Evolutionary conservation across 2,329 filamentous ascomycete genomes (phyloP), one percentile per base, ranked within the genome.

Genomic region (Hypoxylon sp.): DNA sequence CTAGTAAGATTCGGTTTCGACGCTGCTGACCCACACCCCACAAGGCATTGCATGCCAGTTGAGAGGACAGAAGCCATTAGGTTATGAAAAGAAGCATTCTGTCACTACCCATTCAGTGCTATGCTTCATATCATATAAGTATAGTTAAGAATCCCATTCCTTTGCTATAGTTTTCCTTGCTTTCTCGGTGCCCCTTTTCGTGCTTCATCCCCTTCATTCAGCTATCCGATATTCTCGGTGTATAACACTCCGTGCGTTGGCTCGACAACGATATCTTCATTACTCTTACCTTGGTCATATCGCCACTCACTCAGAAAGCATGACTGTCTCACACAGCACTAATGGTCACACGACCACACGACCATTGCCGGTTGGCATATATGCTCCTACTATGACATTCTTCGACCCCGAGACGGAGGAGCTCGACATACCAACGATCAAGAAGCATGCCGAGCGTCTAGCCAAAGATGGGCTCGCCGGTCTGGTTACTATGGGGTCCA

Each of bases 361-460:
- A 51, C 79, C 86, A 58, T 82, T 95, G 46, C 87, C 88, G 32
- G 87, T 87, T 66, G 90, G 90, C 69, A 91, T 94, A 69, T 95
- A 94, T 72, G 89, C 89, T 53, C 91, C 91, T 17, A 93, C 89
- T 54, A 90, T 94, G 86, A 95, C 90, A 65, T 95, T 96, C 72
- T 96, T 96, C 77, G 78, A 93, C 73, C 80, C 87, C 5, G 81
- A 87, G 59, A 94, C 89, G 34, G 91, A 96, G 73, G 89, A 94
- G 37, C 80, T 96, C 64, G 91, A 96, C 67, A 84, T 92, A 58
- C 79, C 88, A 25, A 82, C 82, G 52, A 89, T 94, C 75, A 89
- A 90, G 73, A 87, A 82, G 67, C 91, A 96, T 69, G 88, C 89
- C 16, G 83, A 89, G 61, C 87, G 90, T 36, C 83, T 96, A 36